Evolutionary conservation across 352 stramenopile genomes (phyloP).

Genomic region (Phytophthora palmivora): DNA sequence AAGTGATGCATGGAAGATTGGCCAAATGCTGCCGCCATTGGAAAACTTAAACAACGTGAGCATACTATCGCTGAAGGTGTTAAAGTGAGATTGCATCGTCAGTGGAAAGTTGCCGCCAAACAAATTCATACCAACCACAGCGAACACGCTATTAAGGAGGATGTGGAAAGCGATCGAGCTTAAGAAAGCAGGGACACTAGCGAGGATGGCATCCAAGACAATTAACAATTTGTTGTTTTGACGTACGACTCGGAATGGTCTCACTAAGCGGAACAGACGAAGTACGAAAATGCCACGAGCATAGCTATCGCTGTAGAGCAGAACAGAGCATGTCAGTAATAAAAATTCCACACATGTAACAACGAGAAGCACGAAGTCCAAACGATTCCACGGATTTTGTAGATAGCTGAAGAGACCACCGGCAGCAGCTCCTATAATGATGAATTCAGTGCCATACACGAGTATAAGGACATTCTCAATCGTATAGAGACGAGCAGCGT

Average conservation of each 20-base stretch:
- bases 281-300: constrained; percentile 79
- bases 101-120: constrained; percentile 80
- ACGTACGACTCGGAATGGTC: constrained; percentile 78
- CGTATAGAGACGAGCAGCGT: constrained; percentile 65
- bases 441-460: constrained; percentile 74
- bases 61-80: constrained; percentile 86
- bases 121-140: constrained; percentile 85
- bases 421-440: constrained; percentile 61
- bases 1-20: constrained; percentile 79
- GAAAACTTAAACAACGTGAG: constrained; percentile 89
- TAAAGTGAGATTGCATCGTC: constrained; percentile 79
- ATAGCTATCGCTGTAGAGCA: constrained; percentile 73
- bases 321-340: constrained; percentile 59
- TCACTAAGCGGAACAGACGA: constrained; percentile 78
- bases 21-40: constrained; percentile 83
- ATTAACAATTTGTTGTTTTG: constrained; percentile 79
- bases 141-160: constrained; percentile 80
- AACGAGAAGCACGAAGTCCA: constrained; percentile 78
- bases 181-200: constrained; percentile 72
- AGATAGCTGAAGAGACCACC: constrained; percentile 73
- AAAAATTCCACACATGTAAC: constrained; percentile 73
- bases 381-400: constrained; percentile 82
- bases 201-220: constrained; percentile 75
- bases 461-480: constrained; percentile 76
- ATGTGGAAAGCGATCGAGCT: constrained; percentile 68